phyloP scores from a whole-genome alignment of 495 filamentous ascomycete species.

The Neurospora intermedia region DNA sequence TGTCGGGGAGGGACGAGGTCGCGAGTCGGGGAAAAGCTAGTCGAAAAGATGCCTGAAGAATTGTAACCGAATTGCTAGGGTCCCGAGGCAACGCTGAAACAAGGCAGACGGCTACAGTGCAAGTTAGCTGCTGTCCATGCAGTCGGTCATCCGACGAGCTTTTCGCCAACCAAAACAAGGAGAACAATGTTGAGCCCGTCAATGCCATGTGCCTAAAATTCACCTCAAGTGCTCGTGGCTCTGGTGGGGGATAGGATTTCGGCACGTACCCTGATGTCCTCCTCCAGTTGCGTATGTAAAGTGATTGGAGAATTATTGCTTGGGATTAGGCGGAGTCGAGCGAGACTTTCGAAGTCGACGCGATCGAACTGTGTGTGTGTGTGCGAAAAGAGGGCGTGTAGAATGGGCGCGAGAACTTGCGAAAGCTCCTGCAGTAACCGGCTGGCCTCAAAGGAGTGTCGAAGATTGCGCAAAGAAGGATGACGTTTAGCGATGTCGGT shows the following conservation, averaged over 20 bases:
- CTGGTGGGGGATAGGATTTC: background rate
- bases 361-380: slow-evolving; percentile 26
- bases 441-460: slow-evolving; percentile 81
- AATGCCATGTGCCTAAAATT: background rate
- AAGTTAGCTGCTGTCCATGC: slow-evolving; percentile 18
- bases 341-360: slow-evolving; percentile 26
- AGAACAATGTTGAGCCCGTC: background rate
- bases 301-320: slow-evolving; percentile 1
- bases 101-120: slow-evolving; percentile 17
- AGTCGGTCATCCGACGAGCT: slow-evolving; percentile 11
- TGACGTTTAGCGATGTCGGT: slow-evolving; percentile 14
- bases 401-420: slow-evolving; percentile 22
- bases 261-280: background rate
- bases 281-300: background rate
- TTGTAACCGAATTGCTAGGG: slow-evolving; percentile 4
- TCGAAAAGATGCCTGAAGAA: background rate
- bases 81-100: slow-evolving; percentile 24
- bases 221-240: background rate
- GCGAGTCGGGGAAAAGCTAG: slow-evolving; percentile 8
- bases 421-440: slow-evolving; percentile 76
- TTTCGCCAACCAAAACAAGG: background rate
- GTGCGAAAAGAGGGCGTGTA: slow-evolving; percentile 20
- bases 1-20: slow-evolving; percentile 1
- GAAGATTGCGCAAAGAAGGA: slow-evolving; percentile 30
- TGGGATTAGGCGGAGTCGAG: slow-evolving; percentile 14